Percentiles rank a stretch among this genome's conserved stretches.
These are phyloP conservation scores for Fusarium brevicatenulatum DNA, from an alignment of 2,329 filamentous ascomycete species.

Conservation along the genomic window DNA sequence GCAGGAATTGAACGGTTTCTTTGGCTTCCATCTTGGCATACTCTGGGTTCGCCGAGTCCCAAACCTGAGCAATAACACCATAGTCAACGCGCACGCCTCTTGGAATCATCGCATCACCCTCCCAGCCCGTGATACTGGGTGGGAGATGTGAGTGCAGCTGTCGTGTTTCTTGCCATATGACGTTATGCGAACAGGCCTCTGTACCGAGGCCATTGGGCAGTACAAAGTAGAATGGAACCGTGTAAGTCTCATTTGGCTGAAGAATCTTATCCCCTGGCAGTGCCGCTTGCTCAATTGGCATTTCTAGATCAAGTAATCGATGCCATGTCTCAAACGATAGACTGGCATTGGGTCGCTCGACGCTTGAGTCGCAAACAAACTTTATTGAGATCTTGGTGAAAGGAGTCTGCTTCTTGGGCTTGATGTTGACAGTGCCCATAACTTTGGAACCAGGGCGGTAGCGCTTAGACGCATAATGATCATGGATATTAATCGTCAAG, in stretches of 20 bases:
- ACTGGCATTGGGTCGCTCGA: slow-evolving; percentile 8
- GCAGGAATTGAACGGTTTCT: slow-evolving; percentile 13
- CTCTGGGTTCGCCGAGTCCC: slow-evolving; percentile 7
- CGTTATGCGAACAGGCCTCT: slow-evolving; percentile 13
- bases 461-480: slow-evolving; percentile 22
- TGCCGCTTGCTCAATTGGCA: slow-evolving; percentile 3
- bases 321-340: slow-evolving; percentile 19
- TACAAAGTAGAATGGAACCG: slow-evolving; percentile 15
- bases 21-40: slow-evolving; percentile 13
- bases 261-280: neutral
- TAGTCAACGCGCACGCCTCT: slow-evolving; percentile 8
- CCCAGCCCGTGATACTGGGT: slow-evolving; percentile 7
- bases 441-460: slow-evolving; percentile 11
- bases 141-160: slow-evolving; percentile 7
- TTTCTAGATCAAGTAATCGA: slow-evolving; percentile 15
- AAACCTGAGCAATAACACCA: slow-evolving; percentile 15
- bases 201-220: slow-evolving; percentile 10
- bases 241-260: slow-evolving; percentile 4
- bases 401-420: slow-evolving; percentile 6
- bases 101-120: slow-evolving; percentile 2
- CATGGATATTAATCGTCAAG: neutral
- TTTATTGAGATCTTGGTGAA: slow-evolving; percentile 14
- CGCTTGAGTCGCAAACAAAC: slow-evolving; percentile 17
- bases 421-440: slow-evolving; percentile 9
- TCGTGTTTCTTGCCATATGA: slow-evolving; percentile 20